These are phyloP conservation scores for Globisporangium carolinianum DNA, from an alignment of 352 stramenopile species.

Conservation along the genomic window DNA sequence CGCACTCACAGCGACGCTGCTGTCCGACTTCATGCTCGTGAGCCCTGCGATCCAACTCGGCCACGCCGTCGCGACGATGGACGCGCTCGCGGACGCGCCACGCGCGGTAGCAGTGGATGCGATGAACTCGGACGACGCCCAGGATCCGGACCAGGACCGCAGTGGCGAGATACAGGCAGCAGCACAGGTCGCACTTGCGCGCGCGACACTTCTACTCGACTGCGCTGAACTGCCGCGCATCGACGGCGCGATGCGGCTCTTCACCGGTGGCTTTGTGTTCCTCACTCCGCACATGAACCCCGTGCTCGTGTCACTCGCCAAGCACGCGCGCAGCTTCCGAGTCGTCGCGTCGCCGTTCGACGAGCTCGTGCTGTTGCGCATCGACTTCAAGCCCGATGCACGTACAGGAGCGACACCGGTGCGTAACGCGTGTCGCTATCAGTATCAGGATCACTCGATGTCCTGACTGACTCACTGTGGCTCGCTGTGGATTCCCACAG, in stretches of 20 bases:
- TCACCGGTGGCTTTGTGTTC: slow-evolving; percentile 56
- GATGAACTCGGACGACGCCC: background rate
- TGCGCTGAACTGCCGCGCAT: slow-evolving; percentile 33
- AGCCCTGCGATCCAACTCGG: slow-evolving; percentile 40
- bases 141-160: too few relatives aligned
- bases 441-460: background rate
- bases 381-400: slow-evolving; percentile 35
- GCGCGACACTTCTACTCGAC: slow-evolving; percentile 44
- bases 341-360: slow-evolving; percentile 47
- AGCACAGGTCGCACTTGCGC: slow-evolving; percentile 16
- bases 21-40: slow-evolving; percentile 66
- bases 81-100: slow-evolving; percentile 19
- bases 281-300: slow-evolving; percentile 43
- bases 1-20: slow-evolving; percentile 29
- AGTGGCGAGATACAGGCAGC: background rate
- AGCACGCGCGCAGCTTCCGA: slow-evolving; percentile 37
- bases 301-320: slow-evolving; percentile 56
- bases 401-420: slow-evolving; percentile 20
- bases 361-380: slow-evolving; percentile 54
- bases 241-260: slow-evolving; percentile 43
- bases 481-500: slow-evolving; percentile 7
- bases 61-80: slow-evolving; percentile 25
- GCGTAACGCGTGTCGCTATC: background rate
- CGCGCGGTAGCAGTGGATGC: background rate
- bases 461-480: background rate